These are phyloP conservation scores for Cytospora leucostoma DNA, from an alignment of 2,329 filamentous ascomycete genomes.

Conservation along the genomic window DNA sequence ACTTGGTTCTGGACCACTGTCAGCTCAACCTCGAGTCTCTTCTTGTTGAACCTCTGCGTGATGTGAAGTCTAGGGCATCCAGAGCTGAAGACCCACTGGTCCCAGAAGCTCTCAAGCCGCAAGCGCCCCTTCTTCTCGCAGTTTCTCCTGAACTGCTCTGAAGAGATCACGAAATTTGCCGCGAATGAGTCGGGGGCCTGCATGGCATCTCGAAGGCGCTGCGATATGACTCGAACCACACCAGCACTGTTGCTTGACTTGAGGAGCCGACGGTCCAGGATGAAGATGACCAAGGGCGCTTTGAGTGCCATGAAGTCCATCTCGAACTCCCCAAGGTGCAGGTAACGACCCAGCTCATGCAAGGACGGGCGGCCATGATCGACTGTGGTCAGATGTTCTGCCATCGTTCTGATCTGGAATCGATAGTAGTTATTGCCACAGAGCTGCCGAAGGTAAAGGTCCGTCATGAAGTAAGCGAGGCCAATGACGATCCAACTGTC, in stretches of 20 bases:
- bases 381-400: constrained; percentile 77
- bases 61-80: constrained; percentile 89
- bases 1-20: constrained; percentile 76
- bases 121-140: constrained; percentile 89
- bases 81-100: constrained; percentile 86
- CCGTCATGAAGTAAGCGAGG: constrained; percentile 92
- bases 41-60: constrained; percentile 93
- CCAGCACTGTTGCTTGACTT: constrained; percentile 86
- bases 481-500: constrained; percentile 91
- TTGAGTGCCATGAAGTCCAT: constrained; percentile 89
- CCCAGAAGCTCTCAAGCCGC: constrained; percentile 86
- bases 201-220: constrained; percentile 82
- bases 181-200: constrained; percentile 46
- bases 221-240: constrained; percentile 80
- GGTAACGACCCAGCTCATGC: constrained; percentile 72
- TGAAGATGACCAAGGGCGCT: constrained; percentile 86
- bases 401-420: constrained; percentile 82
- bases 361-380: constrained; percentile 84
- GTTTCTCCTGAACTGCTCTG: constrained; percentile 73
- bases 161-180: constrained; percentile 57
- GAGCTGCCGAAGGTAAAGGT: constrained; percentile 85
- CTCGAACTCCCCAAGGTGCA: constrained; percentile 83
- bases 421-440: constrained; percentile 95
- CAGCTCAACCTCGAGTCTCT: constrained; percentile 92
- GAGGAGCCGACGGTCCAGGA: constrained; percentile 85